Base-by-base conservation (phyloP, 2,329 filamentous ascomycete genomes). In the Fusarium nematophilum region DNA sequence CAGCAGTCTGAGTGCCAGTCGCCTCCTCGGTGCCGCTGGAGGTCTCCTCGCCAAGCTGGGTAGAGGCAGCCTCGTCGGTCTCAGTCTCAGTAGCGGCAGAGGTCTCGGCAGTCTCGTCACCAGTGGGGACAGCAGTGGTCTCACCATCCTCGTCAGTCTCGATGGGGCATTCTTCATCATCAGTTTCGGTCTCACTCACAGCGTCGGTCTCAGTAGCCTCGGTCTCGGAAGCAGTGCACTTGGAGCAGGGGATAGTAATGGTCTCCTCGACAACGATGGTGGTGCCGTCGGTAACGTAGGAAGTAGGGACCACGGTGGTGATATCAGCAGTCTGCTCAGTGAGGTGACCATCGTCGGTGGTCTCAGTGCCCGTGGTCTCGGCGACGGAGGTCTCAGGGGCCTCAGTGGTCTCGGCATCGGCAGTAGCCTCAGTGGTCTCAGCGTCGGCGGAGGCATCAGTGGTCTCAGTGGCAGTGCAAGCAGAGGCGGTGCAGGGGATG, bases 1-100 rank as follows among this genome's bases (percentile, higher is more conserved):
- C 59, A 30, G 58, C 58, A 29, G 57, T 52, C 17, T 44, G 44
- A 9, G 58, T 53, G 33, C 46, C 57, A 14, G 45, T 61, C 26
- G 11, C 29, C 29, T 34, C 46, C 27, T 62, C 57, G 7, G 29
- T n/a, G 13, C 42, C 34, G 3, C 38, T 39, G n/a, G 53, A 45
- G 23, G 58, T 58, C 10, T 15, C 26, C 11, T 49, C 59, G 13
- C 14, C 53, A 14, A 50, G 44, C 30, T 38, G 43, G 45, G 61
- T 44, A 17, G 58, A 54, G 18, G 34, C 57, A 38, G 43, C 25
- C n/a, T n/a, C n/a, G n/a, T n/a, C n/a, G 7, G 57, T 49, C 6
- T 33, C 40, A 25, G 60, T 52, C 25, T 59, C 58, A 21, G 51
- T 44, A 14, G 42, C 38, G 21, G 48, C 40, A 17, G 60, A 42